Percentiles rank a stretch among this genome's conserved stretches.
Evolutionary conservation across 2,329 filamentous ascomycete genomes (phyloP).

Genomic region (Colletotrichum truncatum): DNA sequence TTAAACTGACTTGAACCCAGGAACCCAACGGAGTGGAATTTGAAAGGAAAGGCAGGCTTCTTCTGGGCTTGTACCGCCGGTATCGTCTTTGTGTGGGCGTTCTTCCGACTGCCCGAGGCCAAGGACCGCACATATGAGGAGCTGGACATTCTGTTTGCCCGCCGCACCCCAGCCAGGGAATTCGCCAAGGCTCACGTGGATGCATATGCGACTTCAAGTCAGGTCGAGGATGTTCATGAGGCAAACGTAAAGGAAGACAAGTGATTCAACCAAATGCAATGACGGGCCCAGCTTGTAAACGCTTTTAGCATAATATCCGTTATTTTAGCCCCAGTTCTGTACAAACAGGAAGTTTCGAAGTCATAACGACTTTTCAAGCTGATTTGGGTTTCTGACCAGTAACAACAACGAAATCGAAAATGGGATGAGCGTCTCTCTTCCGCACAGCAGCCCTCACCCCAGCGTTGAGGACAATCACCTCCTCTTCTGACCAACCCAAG

Average conservation of each 20-base stretch:
- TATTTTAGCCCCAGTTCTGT: no score
- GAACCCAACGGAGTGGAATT: constrained; percentile 47
- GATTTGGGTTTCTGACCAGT: constrained; percentile 38
- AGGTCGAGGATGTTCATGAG: constrained; percentile 3
- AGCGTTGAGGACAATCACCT: constrained; percentile 37
- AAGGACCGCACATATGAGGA: constrained; percentile 61
- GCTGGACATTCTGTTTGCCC: constrained; percentile 61
- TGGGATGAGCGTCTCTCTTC: constrained; percentile 39
- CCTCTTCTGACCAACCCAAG: constrained; percentile 36
- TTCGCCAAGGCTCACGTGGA: constrained; percentile 47
- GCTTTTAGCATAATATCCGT: not conserved
- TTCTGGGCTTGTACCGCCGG: constrained; percentile 54
- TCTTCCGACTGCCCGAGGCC: constrained; percentile 61
- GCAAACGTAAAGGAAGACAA: not conserved
- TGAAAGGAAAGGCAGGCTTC: constrained; percentile 51
- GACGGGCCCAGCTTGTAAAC: not conserved
- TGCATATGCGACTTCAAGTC: constrained; percentile 4
- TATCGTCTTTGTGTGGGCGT: constrained; percentile 57
- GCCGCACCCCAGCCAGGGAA: constrained; percentile 47
- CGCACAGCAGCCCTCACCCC: constrained; percentile 37
- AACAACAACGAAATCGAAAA: constrained; percentile 41
- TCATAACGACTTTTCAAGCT: no score
- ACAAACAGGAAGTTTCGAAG: no score
- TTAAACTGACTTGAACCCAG: not conserved
- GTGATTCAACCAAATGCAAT: not conserved